These are phyloP conservation scores for Yamadazyma laniorum DNA, from an alignment of 805 yeast genomes.

Conservation along the genomic window DNA sequence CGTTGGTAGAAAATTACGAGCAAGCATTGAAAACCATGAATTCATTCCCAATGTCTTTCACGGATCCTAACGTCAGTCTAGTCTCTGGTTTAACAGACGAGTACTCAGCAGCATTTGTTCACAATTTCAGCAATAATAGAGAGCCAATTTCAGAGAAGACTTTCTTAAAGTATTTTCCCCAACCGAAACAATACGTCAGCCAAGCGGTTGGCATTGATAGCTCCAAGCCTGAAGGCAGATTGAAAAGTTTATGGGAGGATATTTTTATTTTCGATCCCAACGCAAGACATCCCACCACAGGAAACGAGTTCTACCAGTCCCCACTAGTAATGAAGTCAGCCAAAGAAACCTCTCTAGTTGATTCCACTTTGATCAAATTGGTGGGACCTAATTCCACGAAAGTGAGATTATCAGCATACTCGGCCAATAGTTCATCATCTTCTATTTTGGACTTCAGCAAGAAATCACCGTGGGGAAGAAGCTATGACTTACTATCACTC, in stretches of 20 bases:
- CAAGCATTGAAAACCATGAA: constrained; percentile 68
- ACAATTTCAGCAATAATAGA: constrained; percentile 13
- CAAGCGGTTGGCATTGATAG: not conserved
- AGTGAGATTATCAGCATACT: constrained; percentile 29
- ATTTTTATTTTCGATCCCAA: constrained; percentile 27
- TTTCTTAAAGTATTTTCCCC: constrained; percentile 28
- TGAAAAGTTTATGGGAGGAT: constrained; percentile 33
- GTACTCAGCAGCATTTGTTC: constrained; percentile 20
- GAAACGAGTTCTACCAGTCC: constrained; percentile 34
- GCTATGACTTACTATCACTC: constrained; percentile 66
- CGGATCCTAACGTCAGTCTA: constrained; percentile 31
- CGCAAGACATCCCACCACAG: constrained; percentile 34
- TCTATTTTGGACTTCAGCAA: constrained; percentile 33
- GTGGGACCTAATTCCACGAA: constrained; percentile 28
- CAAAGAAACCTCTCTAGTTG: constrained; percentile 36
- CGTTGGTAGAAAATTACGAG: constrained; percentile 51
- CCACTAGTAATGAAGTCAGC: constrained; percentile 34
- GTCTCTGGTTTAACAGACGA: constrained; percentile 27
- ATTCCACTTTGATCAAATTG: constrained; percentile 25
- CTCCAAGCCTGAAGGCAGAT: constrained; percentile 20
- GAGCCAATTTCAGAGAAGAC: constrained; percentile 30
- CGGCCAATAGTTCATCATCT: constrained; percentile 24
- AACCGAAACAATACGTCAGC: constrained; percentile 16
- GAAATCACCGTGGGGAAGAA: constrained; percentile 42
- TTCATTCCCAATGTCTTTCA: constrained; percentile 58